Percentiles rank a stretch among this genome's conserved stretches.
These are phyloP conservation scores for Bryum argenteum DNA, from an alignment of 225 moss, liverwort and hornwort genomes.

Conservation along the genomic window DNA sequence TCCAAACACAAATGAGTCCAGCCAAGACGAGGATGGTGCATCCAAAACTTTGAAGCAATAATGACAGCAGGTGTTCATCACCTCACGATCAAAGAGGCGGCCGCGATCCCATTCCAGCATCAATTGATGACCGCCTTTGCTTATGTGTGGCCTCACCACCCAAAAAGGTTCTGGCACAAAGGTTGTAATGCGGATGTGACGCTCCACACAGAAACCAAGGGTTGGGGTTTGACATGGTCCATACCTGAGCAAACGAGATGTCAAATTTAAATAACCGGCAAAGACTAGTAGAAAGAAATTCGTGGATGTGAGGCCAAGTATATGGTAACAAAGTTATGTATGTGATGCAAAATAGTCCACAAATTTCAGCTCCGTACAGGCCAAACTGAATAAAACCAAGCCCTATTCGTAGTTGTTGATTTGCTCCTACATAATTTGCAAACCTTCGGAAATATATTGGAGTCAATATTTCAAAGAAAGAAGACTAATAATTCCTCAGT, in stretches of 20 bases:
- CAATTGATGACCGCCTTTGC: constrained; percentile 84
- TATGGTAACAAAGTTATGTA: constrained; percentile 15
- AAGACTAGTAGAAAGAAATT: constrained; percentile 7
- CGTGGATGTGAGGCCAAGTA: constrained; percentile 6
- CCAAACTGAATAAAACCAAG: background rate
- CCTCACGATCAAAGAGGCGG: constrained; percentile 96
- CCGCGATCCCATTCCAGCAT: constrained; percentile 95
- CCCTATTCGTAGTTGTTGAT: background rate
- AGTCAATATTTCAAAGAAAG: background rate
- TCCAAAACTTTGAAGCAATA: constrained; percentile 12
- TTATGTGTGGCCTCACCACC: constrained; percentile 83
- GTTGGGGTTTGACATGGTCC: constrained; percentile 99
- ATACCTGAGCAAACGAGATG: constrained; percentile 58
- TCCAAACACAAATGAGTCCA: constrained; percentile 2
- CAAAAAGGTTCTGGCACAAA: constrained; percentile 95
- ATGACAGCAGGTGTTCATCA: constrained; percentile 30
- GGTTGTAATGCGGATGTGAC: constrained; percentile 89
- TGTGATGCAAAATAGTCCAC: constrained; percentile 3
- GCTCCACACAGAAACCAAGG: constrained; percentile 97
- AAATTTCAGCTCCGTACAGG: background rate
- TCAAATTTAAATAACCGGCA: constrained; percentile 22
- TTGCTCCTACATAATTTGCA: background rate
- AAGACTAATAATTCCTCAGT: background rate
- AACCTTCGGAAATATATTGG: background rate
- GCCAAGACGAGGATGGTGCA: constrained; percentile 22